Conservation (phyloP, 2,329 filamentous ascomycete genomes). For the Meredithiella fracta region DNA sequence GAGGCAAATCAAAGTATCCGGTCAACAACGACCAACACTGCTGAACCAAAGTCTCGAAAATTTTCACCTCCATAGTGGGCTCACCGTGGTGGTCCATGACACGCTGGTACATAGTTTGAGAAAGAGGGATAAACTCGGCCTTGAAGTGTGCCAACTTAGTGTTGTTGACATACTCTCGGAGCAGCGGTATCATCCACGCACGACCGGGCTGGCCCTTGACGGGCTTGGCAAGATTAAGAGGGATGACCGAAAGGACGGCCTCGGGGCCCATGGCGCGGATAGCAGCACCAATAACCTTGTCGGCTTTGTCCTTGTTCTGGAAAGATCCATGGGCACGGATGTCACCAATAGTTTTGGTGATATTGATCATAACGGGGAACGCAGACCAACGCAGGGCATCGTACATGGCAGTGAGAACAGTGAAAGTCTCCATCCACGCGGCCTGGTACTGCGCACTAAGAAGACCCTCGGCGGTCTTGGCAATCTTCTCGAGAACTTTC, state of each 20-base stretch:
- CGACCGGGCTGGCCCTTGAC: conserved; percentile 63
- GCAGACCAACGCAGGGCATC: conserved; percentile 74
- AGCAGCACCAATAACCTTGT: conserved; percentile 74
- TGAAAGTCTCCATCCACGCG: conserved; percentile 90
- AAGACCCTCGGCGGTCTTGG: conserved; percentile 54
- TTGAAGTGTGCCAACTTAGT: conserved; percentile 76
- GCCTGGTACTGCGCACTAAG: conserved; percentile 83
- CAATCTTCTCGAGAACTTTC: conserved; percentile 69
- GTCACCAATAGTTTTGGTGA: conserved; percentile 68
- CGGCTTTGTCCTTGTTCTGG: conserved; percentile 83
- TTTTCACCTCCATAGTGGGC: conserved; percentile 93
- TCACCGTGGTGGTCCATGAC: conserved; percentile 68
- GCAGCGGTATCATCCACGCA: conserved; percentile 85
- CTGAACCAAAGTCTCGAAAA: conserved; percentile 89
- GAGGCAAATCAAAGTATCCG: conserved; percentile 82
- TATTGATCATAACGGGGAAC: conserved; percentile 57
- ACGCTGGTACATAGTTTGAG: conserved; percentile 75
- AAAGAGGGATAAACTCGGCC: conserved; percentile 71
- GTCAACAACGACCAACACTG: conserved; percentile 91
- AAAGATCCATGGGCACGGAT: conserved; percentile 79
- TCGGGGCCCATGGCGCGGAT: conserved; percentile 82
- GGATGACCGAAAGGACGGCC: conserved; percentile 63
- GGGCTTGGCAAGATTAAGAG: conserved; percentile 69
- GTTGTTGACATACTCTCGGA: conserved; percentile 80
- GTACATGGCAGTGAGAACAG: conserved; percentile 72